Evolutionary conservation across 2,329 filamentous ascomycete species (phyloP), one percentile per base, ranked within the genome.

Genomic region (Parafenestella ontariensis): DNA sequence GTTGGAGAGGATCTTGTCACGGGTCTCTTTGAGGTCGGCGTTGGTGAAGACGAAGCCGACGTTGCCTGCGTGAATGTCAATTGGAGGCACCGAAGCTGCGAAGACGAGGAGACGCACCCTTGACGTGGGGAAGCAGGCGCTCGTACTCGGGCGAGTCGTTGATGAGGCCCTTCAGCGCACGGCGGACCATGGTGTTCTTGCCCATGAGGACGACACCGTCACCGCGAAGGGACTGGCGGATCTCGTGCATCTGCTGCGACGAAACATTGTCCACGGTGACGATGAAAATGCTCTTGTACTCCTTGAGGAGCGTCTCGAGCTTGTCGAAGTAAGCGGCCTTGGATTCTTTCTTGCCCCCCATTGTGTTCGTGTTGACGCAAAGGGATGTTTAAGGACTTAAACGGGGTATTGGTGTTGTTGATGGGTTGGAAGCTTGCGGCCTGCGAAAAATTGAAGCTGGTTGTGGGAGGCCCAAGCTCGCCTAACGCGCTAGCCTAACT

Each of bases 241-340:
- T 98, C 88, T 99, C 95, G 91, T 99, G 95, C 96, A 99, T 99
- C 89, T 99, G 96, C 89, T 99, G 95, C 73, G 95, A 99, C 82
- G 89, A 92, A 88, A 99, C 95, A 99, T 98, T 99, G 92, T 98
- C 76, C 64, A 78, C 76, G 78, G 79, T 88, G 81, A 96, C 93
- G 81, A 99, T 93, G 91, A 99, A 98, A 85, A 98, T 90, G 77
- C 90, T 94, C 81, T 87, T 88, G 90, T 96, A 98, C 81, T 92
- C 89, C 85, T 98, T 91, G 81, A 99, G 89, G 81, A 98, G 88
- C 82, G 81, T 81, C 89, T 97, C 96, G 81, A 99, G 92, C 92
- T 98, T 98, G 82, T 97, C 94, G 87, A 99, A 99, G 89, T 99
- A 96, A 81, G 81, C 90, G 81, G 91, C 87, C 88, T 98, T 99